Percentiles rank a stretch among this genome's conserved stretches.
These are phyloP conservation scores for Omphalea diandra DNA, from an alignment of 441 rosid species.

Conservation along the genomic window DNA sequence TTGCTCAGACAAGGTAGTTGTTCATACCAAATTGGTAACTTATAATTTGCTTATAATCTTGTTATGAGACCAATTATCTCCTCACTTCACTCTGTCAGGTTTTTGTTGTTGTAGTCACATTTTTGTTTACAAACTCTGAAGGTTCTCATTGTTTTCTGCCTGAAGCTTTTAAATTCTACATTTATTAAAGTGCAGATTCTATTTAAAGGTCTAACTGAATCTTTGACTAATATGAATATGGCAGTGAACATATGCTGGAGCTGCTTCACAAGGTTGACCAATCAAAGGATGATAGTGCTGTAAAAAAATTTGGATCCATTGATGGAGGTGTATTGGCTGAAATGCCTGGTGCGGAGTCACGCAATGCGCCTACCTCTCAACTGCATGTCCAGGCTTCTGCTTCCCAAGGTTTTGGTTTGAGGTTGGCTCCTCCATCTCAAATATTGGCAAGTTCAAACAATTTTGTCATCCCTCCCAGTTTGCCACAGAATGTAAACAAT, in stretches of 20 bases:
- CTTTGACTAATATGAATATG: constrained; percentile 10
- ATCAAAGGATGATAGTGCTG: constrained; percentile 44
- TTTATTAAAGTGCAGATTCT: neutral
- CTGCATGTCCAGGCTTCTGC: constrained; percentile 46
- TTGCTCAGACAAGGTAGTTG: constrained; percentile 18
- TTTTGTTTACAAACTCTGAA: constrained; percentile 2
- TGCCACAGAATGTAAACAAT: constrained; percentile 24
- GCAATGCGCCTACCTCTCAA: constrained; percentile 53
- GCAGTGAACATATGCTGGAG: constrained; percentile 85
- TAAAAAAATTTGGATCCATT: constrained; percentile 41
- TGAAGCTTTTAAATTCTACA: neutral
- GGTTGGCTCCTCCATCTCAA: constrained; percentile 46
- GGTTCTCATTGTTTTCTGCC: neutral
- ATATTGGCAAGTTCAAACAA: constrained; percentile 27
- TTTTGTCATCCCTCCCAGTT: constrained; percentile 26
- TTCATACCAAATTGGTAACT: constrained; percentile 1
- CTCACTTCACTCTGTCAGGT: neutral
- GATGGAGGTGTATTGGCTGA: constrained; percentile 35
- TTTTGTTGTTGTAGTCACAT: neutral
- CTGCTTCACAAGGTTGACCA: constrained; percentile 81
- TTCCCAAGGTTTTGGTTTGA: constrained; percentile 68
- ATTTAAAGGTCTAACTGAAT: constrained; percentile 1
- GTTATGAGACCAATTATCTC: neutral
- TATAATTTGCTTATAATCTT: neutral
- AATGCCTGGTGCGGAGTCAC: constrained; percentile 45